Base-by-base conservation (phyloP, 2,329 filamentous ascomycete genomes). In the Madurella fahalii region DNA sequence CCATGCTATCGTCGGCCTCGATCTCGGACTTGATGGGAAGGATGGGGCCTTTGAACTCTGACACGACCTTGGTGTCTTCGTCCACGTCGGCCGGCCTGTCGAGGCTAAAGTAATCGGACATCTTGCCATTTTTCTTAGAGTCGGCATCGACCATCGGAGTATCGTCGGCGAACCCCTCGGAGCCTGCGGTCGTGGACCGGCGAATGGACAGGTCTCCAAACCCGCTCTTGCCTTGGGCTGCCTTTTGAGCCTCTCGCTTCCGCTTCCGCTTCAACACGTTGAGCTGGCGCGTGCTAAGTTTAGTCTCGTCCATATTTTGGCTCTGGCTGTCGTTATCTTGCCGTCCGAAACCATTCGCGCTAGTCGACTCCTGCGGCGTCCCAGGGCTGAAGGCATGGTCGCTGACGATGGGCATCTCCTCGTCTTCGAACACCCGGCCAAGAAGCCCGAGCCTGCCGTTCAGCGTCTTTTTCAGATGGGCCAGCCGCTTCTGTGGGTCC, bases 221-320 rank as follows among this genome's bases (percentile, higher is more conserved):
- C 0, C 89, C 86, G 50, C 90, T 86, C 69, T 96, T 97, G 61
- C 88, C 93, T 54, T 92, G 80, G 0, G 81, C 90, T 50, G 93
- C 90, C 65, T 90, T 87, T 69, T 94, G 90, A 3, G 91, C 86
- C 63, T 95, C 90, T 64, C 87, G 84, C 72, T 97, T 99, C 42
- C 91, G 85, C 69, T 97, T 96, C 42, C 94, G 84, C 71, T 97
- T 97, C 9, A 99, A 75, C 50, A 94, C 90, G 66, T 99, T 99
- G 17, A 96, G 82, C 66, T 99, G 94, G 41, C 94, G 84, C 57
- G 94, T 93, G 74, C 94, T 97, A 49, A 99, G 77, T 2, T 85
- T 85, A 4, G 81, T 72, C 65, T 90, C 88, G 59, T 90, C 88
- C 2, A 77, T 51, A 42, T 72, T 63, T 53, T 74, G 75, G 18